Evolutionary conservation across 352 stramenopile genomes (phyloP).

Genomic region (Phytophthora citrophthora): DNA sequence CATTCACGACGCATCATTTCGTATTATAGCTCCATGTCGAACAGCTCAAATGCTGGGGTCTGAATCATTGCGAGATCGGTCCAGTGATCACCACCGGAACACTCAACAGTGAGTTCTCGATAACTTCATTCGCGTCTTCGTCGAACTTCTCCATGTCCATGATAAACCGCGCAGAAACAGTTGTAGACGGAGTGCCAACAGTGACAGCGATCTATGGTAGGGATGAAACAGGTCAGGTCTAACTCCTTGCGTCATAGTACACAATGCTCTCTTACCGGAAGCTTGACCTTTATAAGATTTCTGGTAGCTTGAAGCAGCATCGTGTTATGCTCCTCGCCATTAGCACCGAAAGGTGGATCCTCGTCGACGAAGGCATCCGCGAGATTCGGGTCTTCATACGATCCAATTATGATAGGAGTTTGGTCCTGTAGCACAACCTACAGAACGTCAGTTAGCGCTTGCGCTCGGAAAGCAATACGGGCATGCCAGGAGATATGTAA

Average conservation of each 20-base stretch:
- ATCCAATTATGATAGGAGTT: slow-evolving; percentile 68
- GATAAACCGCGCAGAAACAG: slow-evolving; percentile 50
- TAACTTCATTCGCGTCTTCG: slow-evolving; percentile 58
- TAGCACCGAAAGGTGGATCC: slow-evolving; percentile 15
- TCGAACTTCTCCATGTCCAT: slow-evolving; percentile 76
- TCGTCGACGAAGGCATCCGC: slow-evolving; percentile 67
- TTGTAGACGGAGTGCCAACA: slow-evolving; percentile 1
- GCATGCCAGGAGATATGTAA: too few relatives aligned
- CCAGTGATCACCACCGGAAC: slow-evolving; percentile 59
- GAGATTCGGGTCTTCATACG: slow-evolving; percentile 87
- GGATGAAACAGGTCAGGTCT: slow-evolving; percentile 5
- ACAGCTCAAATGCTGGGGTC: not conserved
- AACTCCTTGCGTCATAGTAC: not conserved
- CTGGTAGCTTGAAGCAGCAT: slow-evolving; percentile 58
- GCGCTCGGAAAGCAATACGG: not conserved
- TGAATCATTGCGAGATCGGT: slow-evolving; percentile 30
- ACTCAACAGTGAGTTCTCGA: slow-evolving; percentile 61
- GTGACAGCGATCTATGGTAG: slow-evolving; percentile 25
- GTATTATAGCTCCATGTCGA: slow-evolving; percentile 3
- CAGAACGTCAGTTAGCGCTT: slow-evolving; percentile 1
- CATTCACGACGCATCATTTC: not conserved
- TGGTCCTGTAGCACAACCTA: slow-evolving; percentile 60
- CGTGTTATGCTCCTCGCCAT: slow-evolving; percentile 40
- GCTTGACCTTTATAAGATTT: slow-evolving; percentile 64
- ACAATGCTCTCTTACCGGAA: slow-evolving; percentile 37